Base-by-base conservation (phyloP, 208 protist species). In the Blechomonas ayalai region DNA sequence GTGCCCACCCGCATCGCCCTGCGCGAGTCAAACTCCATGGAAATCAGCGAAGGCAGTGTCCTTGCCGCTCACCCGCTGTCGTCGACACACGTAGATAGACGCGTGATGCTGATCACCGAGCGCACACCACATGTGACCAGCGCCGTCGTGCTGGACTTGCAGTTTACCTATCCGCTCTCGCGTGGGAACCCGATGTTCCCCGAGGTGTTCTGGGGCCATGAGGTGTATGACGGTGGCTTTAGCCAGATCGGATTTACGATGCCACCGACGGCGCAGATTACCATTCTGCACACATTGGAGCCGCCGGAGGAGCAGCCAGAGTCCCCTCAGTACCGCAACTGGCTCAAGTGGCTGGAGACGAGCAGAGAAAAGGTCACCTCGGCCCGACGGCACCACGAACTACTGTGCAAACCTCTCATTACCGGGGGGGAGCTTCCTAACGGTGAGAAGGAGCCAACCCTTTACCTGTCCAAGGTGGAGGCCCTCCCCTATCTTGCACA, bases 161-260 rank as follows among this genome's bases (percentile, higher is more conserved):
- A 73, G 52, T 92, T 76, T 58, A 79, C 65, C 7, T 84, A 75
- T 26, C 78, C 79, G 13, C 41, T 92, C 19, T 89, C 83, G 12
- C 50, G 68, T 7, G 83, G 83, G 19, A 92, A 89, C 49, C 51
- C 79, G 2, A 89, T 92, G 70, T 92, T 92, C 66, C 79, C 83
- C 7, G 79, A 92, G 57, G 76, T 87, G n/a, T 89, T 92, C 58
- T 92, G 83, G 83, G 79, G 79, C 7, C 79, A 92, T 53, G 78
- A 86, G 33, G 77, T 92, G 37, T 73, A 86, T 60, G 71, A 92
- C 42, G 83, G 83, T 22, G 83, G 83, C 15, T 80, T 77, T 43
- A 78, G 59, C 35, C 83, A 92, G 42, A 80, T 92, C 51, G 77
- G 69, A 32, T 80, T 89, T 48, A 87, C 83, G 10, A 92, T 92